Conservation (phyloP, 352 stramenopile species). For the Phytophthora pini region DNA sequence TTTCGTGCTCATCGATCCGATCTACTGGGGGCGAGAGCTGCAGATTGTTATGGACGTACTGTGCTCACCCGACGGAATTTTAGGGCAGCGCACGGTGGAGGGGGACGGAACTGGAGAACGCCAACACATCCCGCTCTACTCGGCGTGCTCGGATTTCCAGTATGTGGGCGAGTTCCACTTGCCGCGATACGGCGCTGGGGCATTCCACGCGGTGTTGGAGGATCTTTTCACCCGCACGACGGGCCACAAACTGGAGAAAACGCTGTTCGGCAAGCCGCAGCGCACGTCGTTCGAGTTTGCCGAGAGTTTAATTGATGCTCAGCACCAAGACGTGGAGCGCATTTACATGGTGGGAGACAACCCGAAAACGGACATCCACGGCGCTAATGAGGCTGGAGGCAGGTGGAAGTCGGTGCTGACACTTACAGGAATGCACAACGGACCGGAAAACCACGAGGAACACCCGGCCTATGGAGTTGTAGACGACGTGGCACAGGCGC, state of each 20-base stretch:
- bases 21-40: constrained; percentile 78
- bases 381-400: constrained; percentile 72
- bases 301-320: constrained; percentile 76
- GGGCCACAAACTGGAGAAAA: constrained; percentile 76
- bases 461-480: constrained; percentile 77
- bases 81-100: constrained; percentile 46
- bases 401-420: constrained; percentile 89
- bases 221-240: constrained; percentile 84
- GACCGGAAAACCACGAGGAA: constrained; percentile 68
- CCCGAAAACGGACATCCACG: constrained; percentile 82
- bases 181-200: constrained; percentile 79
- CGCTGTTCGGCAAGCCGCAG: constrained; percentile 83
- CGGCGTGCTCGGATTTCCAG: constrained; percentile 88
- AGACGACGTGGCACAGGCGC: constrained; percentile 67
- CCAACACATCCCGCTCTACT: constrained; percentile 83
- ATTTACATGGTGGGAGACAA: constrained; percentile 92
- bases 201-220: constrained; percentile 83
- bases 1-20: constrained; percentile 82
- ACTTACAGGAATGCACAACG: constrained; percentile 82
- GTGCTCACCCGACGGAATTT: constrained; percentile 59
- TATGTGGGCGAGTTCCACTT: constrained; percentile 89
- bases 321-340: constrained; percentile 66
- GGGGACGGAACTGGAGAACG: constrained; percentile 39
- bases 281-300: constrained; percentile 77
- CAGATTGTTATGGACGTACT: constrained; percentile 82